Evolutionary conservation across 2,329 filamentous ascomycete species (phyloP).

Genomic region (Cercospora sojina): DNA sequence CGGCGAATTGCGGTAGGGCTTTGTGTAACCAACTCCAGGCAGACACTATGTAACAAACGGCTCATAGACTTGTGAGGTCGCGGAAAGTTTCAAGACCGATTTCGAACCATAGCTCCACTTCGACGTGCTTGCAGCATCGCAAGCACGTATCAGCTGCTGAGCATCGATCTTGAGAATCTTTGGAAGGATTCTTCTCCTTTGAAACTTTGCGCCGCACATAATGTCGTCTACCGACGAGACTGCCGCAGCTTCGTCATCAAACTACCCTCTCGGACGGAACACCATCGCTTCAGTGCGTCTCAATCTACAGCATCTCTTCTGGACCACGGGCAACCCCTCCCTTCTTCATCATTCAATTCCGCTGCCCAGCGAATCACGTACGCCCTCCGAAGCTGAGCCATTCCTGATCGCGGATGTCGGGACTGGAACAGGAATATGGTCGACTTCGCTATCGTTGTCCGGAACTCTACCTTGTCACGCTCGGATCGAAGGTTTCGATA

Average conservation of each 20-base stretch:
- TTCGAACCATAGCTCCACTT: no score
- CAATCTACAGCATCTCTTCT: conserved; percentile 37
- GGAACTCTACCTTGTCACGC: background rate
- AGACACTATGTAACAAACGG: background rate
- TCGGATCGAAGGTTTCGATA: conserved; percentile 29
- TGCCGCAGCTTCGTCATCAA: background rate
- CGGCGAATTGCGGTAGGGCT: background rate
- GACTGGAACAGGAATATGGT: conserved; percentile 28
- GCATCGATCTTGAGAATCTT: background rate
- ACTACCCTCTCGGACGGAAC: conserved; percentile 24
- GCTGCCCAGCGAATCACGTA: background rate
- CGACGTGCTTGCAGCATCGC: no score
- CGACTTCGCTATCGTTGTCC: conserved; percentile 7
- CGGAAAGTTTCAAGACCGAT: no score
- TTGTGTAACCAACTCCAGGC: background rate
- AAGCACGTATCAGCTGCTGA: no score
- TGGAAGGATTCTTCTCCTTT: background rate
- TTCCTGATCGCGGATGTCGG: conserved; percentile 24
- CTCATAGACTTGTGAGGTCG: background rate
- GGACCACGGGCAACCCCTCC: conserved; percentile 31
- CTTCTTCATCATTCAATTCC: conserved; percentile 34
- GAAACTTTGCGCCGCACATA: background rate
- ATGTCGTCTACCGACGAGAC: background rate
- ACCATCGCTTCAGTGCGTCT: conserved; percentile 25
- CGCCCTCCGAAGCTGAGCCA: background rate